Percentiles rank a stretch among this genome's conserved stretches.
phyloP scores from a whole-genome alignment of 2,329 filamentous ascomycete genomes.

The Aureobasidium sp. region DNA sequence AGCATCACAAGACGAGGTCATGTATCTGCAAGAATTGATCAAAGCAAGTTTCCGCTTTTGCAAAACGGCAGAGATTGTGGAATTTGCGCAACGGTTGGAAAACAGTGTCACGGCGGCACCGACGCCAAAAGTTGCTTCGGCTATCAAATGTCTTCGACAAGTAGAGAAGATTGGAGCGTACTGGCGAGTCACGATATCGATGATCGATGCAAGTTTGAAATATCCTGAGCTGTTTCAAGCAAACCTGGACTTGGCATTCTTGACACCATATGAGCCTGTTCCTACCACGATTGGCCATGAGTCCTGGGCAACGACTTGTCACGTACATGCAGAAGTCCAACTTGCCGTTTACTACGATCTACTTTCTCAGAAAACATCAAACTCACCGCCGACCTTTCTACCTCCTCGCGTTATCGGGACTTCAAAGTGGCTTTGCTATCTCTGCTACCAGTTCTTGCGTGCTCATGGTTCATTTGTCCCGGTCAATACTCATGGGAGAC shows the following conservation, averaged over 20 bases:
- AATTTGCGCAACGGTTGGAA: constrained; percentile 6
- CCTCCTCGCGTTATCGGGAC: neutral
- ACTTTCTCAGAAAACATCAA: neutral
- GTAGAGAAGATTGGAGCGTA: constrained; percentile 8
- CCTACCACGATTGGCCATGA: constrained; percentile 1
- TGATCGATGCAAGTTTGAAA: neutral
- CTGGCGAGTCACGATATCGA: neutral
- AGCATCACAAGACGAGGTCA: neutral
- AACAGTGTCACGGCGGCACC: neutral
- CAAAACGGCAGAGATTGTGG: neutral
- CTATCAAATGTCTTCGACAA: constrained; percentile 12
- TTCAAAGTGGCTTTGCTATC: constrained; percentile 13
- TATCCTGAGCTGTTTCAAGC: neutral
- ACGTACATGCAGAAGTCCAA: constrained; percentile 14
- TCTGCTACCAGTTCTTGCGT: constrained; percentile 3
- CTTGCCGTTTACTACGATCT: constrained; percentile 9
- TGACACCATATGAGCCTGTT: constrained; percentile 2
- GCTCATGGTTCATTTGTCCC: neutral
- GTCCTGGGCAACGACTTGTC: constrained; percentile 8
- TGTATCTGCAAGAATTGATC: neutral
- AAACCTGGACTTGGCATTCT: neutral
- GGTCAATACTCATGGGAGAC: neutral
- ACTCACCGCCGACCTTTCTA: neutral
- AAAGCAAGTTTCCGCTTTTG: constrained; percentile 4
- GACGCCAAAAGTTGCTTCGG: neutral